Base-by-base conservation (phyloP, 2,329 filamentous ascomycete species). In the Harringtonia lauricola region DNA sequence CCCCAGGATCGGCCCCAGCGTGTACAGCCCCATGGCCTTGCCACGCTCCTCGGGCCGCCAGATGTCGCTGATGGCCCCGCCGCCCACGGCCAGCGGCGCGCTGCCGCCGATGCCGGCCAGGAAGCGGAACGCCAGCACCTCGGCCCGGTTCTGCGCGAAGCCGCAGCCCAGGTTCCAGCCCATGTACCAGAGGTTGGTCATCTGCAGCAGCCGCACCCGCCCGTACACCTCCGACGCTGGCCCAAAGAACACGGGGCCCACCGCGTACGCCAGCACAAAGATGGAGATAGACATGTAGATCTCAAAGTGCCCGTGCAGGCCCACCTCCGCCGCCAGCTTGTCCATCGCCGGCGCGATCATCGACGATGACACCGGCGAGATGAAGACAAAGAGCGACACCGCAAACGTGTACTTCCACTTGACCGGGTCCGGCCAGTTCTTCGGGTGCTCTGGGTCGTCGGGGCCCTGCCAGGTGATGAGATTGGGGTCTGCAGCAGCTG, bases 121-220 rank as follows among this genome's bases (percentile, higher is more conserved):
- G 8, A 54, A 37, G 8, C 52, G 52, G 34, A 54, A 51, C 10
- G 40, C 49, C 21, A 50, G 47, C 31, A 54, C 66, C 33, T 70
- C 59, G 17, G 58, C 57, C 41, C 83, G 63, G 8, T 57, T 59
- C 2, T 72, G 72, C 0, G 77, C 67, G 4, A 83, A 62, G 2
- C 77, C 82, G 47, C 79, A 82, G 0, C 77, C 82, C 21, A 81
- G 76, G 80, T 49, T 79, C 55, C 81, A 83, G 1, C 62, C 70
- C 39, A 73, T 73, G 60, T 85, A 83, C 2, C 83, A 63, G 2
- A 31, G 18, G 39, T 87, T 87, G 9, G 6, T 39, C 22, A 39
- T 8, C 17, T 39, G 36, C 5, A 39, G 26, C n/a, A 39, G 36
- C 7, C 36, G 22, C 13, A 29, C 36, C 22, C 36, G 36, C 15